Evolutionary conservation across 768 basidiomycete genomes (phyloP), one percentile per base, ranked within the genome.

Genomic region (Boletus speciosus): DNA sequence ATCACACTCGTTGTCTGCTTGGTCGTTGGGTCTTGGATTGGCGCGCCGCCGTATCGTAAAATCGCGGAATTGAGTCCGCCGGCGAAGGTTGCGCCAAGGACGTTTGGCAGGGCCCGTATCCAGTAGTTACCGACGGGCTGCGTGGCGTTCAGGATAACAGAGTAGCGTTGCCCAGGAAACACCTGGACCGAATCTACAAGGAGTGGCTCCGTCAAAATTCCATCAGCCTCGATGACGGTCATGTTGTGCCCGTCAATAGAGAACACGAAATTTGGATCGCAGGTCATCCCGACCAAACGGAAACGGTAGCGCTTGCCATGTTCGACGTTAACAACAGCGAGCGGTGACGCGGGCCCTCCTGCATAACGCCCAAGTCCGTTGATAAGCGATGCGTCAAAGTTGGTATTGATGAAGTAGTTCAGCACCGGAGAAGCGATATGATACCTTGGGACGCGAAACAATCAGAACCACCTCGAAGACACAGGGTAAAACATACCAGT

Each of bases 51-150:
- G 61, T 83, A 83, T 12, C 78, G 74, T 8, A 82, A 66, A 43
- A 83, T 81, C 2, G 80, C 84, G 11, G 78, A 81, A 63, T 81
- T 84, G 25, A 79, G 57, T 19, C 81, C 81, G 16, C 70, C 73
- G 1, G 51, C 2, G 42, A 72, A 73, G 15, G 56, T 54, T 3
- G 65, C 14, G 14, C 52, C 58, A 11, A 56, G 38, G 1, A 51
- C 48, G 43, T 49, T 70, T 3, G 76, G 71, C 19, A 66, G 25
- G 1, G 78, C 74, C 15, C 78, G 75, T 23, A 82, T 72, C 80
- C 81, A 85, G 66, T 84, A 84, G 63, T 83, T 84, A 12, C 56
- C 72, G 14, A 78, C 60, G 0, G 71, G 64, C 51, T 80, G 72
- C 36, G 77, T 72, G 19, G 80, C 78, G 8, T 66, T 71, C 36